These are phyloP conservation scores for Colletotrichum tanaceti DNA, from an alignment of 2,329 filamentous ascomycete genomes.

Conservation along the genomic window DNA sequence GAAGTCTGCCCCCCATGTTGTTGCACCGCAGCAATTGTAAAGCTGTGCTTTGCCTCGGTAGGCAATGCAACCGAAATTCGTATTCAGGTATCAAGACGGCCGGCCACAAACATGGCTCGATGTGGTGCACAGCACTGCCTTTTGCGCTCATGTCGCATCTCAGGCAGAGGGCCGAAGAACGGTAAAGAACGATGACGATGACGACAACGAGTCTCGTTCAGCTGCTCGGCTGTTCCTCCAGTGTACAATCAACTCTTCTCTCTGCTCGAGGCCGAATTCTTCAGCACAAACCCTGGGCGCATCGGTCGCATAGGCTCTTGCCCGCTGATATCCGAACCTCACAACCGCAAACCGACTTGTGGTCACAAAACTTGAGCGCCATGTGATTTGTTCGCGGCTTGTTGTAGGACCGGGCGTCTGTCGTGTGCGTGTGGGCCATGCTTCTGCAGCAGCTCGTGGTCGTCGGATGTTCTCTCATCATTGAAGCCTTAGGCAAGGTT, in stretches of 20 bases:
- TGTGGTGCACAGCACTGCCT: background rate
- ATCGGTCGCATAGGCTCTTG: constrained; percentile 41
- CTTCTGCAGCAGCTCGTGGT: constrained; percentile 3
- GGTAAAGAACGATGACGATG: background rate
- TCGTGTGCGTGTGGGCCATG: constrained; percentile 21
- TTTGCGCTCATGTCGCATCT: background rate
- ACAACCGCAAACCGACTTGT: constrained; percentile 41
- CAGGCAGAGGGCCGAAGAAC: background rate
- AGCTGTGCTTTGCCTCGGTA: constrained; percentile 6
- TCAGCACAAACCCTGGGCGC: constrained; percentile 36
- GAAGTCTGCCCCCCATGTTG: background rate
- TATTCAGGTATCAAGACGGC: background rate
- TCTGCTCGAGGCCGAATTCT: background rate
- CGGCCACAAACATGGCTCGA: constrained; percentile 7
- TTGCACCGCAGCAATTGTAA: constrained; percentile 25
- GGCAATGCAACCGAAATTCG: constrained; percentile 1
- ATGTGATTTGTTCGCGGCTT: constrained; percentile 31
- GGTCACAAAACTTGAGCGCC: constrained; percentile 43
- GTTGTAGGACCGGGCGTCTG: constrained; percentile 11
- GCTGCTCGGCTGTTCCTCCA: background rate
- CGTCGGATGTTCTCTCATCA: constrained; percentile 24
- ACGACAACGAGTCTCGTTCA: background rate
- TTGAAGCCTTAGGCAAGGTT: constrained; percentile 4
- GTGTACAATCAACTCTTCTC: constrained; percentile 1
- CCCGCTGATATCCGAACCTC: constrained; percentile 38